Percentiles rank a stretch among this genome's conserved stretches.
Conservation (phyloP, 805 yeast species). For the Metschnikowia proteae region DNA sequence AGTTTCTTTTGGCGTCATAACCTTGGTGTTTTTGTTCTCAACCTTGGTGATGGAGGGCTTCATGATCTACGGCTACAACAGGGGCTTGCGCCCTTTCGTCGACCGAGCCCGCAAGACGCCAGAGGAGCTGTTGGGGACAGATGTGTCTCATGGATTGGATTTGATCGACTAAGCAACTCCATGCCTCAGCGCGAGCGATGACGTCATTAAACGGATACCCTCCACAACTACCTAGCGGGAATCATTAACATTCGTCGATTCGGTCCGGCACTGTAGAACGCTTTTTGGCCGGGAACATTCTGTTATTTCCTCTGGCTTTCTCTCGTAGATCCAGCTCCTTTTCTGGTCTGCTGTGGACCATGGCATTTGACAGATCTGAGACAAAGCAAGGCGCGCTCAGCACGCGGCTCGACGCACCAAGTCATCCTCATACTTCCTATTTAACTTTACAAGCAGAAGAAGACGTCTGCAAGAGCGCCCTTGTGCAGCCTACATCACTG, state of each 20-base stretch:
- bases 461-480: neutral
- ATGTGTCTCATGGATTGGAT: neutral
- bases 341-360: too few species aligned
- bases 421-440: neutral
- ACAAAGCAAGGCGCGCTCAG: neutral
- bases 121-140: neutral
- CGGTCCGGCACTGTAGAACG: too few species aligned
- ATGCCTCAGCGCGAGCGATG: neutral
- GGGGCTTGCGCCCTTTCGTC: constrained; percentile 20
- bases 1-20: constrained; percentile 42
- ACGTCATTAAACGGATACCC: neutral
- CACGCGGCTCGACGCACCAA: constrained; percentile 3
- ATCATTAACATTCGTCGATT: too few species aligned
- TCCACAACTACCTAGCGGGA: too few species aligned
- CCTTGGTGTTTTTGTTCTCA: constrained; percentile 34
- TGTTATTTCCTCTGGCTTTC: too few species aligned
- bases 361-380: neutral
- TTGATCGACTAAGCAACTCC: neutral
- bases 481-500: neutral
- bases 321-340: too few species aligned
- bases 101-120: constrained; percentile 3
- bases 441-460: neutral
- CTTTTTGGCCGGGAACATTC: too few species aligned
- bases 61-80: constrained; percentile 13
- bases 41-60: constrained; percentile 25